These are phyloP conservation scores for Geotrichum carabidarum DNA, from an alignment of 1,139 yeast genomes.

Conservation along the genomic window DNA sequence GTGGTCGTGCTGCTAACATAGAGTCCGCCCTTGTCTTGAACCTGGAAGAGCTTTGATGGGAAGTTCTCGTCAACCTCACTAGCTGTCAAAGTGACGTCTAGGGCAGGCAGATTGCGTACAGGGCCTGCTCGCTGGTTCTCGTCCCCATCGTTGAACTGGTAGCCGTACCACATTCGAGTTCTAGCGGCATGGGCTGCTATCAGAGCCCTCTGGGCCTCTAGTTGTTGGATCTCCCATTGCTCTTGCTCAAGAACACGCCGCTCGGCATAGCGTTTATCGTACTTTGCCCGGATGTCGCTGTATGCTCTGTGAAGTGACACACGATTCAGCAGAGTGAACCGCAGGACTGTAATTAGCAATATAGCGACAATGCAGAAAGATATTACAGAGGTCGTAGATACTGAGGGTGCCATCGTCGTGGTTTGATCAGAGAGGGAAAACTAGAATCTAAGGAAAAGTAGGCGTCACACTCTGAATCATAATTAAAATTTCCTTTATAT, in stretches of 20 bases:
- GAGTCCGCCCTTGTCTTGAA: background rate
- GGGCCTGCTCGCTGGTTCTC: background rate
- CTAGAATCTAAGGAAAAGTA: background rate
- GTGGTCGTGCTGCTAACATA: background rate
- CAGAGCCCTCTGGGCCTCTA: conserved; percentile 3
- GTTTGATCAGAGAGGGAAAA: too few relatives aligned
- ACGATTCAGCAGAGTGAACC: conserved; percentile 7
- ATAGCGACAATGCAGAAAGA: conserved; percentile 13
- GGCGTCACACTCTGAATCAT: background rate
- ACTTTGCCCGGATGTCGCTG: conserved; percentile 11
- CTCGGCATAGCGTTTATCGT: conserved; percentile 11
- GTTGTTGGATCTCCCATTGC: background rate
- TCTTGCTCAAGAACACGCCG: conserved; percentile 6
- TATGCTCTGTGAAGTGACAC: background rate
- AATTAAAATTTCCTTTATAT: background rate
- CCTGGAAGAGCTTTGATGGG: conserved; percentile 3
- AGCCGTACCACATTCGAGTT: conserved; percentile 14
- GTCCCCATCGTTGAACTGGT: conserved; percentile 1
- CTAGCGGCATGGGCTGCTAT: background rate
- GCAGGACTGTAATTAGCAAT: background rate
- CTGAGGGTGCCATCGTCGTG: background rate
- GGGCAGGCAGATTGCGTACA: background rate
- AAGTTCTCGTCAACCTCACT: conserved; percentile 13
- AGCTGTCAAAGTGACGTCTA: conserved; percentile 2
- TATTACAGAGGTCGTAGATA: conserved; percentile 5